phyloP scores from a whole-genome alignment of 192 early-diverging fungal genomes.

The Backusella westeae region DNA sequence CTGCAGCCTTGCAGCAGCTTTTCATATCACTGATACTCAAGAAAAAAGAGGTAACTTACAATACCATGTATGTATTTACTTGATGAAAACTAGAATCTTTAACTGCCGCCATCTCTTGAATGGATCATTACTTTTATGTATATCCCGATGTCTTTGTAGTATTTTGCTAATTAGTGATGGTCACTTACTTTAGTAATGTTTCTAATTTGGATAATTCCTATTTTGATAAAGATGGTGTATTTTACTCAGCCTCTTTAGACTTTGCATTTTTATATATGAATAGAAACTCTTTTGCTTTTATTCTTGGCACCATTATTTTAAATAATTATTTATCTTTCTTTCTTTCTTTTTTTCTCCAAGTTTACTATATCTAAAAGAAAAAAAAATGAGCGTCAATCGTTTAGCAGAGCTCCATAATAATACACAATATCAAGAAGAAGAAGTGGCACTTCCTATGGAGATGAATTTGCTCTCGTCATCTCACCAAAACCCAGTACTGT shows the following conservation, averaged over 20 bases:
- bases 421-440: background rate
- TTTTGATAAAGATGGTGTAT: background rate
- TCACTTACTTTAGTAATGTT: background rate
- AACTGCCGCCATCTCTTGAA: background rate
- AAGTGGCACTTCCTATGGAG: conserved; percentile 6
- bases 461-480: conserved; percentile 33
- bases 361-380: background rate
- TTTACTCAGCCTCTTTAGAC: background rate
- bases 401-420: conserved; percentile 14
- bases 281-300: background rate
- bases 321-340: background rate
- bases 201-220: background rate
- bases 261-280: background rate
- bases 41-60: background rate
- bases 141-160: background rate
- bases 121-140: background rate
- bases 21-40: background rate
- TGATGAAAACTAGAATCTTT: background rate
- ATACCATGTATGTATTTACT: background rate
- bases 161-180: background rate
- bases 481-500: background rate
- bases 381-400: conserved; percentile 22
- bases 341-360: background rate
- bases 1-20: background rate
- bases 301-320: background rate